Conservation (phyloP, 352 stramenopile genomes). For the Phytophthora foliorum region DNA sequence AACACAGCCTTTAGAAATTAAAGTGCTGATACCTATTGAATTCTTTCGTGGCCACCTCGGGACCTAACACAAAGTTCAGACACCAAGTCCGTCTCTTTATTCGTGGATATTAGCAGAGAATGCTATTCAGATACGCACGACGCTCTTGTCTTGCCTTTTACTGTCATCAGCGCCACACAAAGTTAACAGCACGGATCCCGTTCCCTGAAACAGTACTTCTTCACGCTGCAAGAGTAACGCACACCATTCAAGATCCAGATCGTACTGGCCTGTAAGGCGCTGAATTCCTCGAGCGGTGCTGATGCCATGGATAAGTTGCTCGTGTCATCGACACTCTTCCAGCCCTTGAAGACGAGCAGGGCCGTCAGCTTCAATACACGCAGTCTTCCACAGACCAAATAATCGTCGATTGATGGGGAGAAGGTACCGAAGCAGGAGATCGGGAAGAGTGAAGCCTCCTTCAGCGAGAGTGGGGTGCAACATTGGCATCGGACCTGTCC, state of each 20-base stretch:
- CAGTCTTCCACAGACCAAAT: constrained; percentile 66
- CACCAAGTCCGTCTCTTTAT: too few relatives aligned
- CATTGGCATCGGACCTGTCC: background rate
- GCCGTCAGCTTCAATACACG: constrained; percentile 56
- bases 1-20: too few relatives aligned
- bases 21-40: too few relatives aligned
- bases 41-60: too few relatives aligned
- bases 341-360: constrained; percentile 49
- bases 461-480: background rate
- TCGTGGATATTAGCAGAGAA: constrained; percentile 55
- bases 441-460: constrained; percentile 47
- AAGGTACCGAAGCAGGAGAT: constrained; percentile 69
- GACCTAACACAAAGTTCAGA: too few relatives aligned
- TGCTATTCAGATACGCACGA: constrained; percentile 68
- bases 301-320: constrained; percentile 69
- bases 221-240: constrained; percentile 75
- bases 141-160: constrained; percentile 61
- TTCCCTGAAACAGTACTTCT: constrained; percentile 72
- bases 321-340: constrained; percentile 60
- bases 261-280: constrained; percentile 52
- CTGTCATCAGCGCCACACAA: constrained; percentile 50
- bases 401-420: constrained; percentile 62
- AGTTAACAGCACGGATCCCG: constrained; percentile 54
- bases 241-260: constrained; percentile 78
- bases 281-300: constrained; percentile 69